A percentile compares a stretch with the other conserved stretches of the same genome.
Evolutionary conservation across 305 asterid species (phyloP).

Genomic region (Fraxinus floribunda): DNA sequence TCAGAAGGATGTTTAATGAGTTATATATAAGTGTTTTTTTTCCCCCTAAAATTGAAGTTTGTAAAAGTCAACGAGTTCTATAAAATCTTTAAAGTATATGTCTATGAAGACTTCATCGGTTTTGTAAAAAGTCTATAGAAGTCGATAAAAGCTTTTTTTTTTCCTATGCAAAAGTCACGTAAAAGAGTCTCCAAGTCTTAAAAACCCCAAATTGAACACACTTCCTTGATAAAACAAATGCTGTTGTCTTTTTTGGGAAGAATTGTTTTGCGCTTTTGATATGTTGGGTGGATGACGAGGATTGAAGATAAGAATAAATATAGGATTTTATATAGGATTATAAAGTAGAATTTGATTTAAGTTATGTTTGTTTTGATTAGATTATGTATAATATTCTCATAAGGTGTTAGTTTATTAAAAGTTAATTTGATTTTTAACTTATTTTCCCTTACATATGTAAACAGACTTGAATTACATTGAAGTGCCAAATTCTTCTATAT

Average conservation of each 20-base stretch:
- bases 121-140: too few species aligned
- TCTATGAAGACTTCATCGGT: background rate
- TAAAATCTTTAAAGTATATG: background rate
- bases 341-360: background rate
- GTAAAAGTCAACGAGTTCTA: background rate
- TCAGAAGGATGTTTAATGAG: background rate
- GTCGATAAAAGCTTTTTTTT: background rate
- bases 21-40: too few species aligned
- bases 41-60: background rate
- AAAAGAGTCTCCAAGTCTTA: background rate
- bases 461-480: background rate
- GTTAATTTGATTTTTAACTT: background rate
- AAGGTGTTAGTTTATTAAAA: too few species aligned
- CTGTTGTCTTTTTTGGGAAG: background rate
- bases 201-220: background rate
- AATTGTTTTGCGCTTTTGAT: background rate
- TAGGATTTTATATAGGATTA: too few species aligned
- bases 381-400: background rate
- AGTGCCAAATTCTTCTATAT: background rate
- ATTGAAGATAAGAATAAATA: background rate
- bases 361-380: too few species aligned
- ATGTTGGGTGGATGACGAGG: background rate
- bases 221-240: background rate
- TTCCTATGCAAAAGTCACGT: background rate
- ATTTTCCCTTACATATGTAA: background rate